A percentile compares a stretch with the other conserved stretches of the same genome.
These are phyloP conservation scores for Avena sativa DNA, from an alignment of 176 grass and related monocot species.

Conservation along the genomic window DNA sequence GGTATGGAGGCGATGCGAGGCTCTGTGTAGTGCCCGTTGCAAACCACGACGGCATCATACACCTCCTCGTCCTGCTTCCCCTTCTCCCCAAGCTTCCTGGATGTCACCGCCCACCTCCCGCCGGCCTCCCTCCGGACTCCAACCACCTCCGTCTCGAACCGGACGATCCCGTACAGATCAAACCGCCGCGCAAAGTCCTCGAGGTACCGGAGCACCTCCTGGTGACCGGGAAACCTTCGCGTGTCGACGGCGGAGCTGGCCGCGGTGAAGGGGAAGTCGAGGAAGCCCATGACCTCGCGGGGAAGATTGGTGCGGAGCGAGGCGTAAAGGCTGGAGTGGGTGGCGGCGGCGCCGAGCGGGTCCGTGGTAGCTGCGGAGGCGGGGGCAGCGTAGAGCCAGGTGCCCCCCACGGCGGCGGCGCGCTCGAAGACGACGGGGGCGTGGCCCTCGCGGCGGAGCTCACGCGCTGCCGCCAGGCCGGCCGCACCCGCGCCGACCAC, in stretches of 20 bases:
- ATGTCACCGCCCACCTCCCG: slow-evolving; percentile 68
- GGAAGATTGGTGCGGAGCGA: slow-evolving; percentile 91
- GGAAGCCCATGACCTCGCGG: slow-evolving; percentile 82
- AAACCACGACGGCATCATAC: slow-evolving; percentile 74
- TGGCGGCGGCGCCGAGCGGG: slow-evolving; percentile 58
- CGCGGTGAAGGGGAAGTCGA: slow-evolving; percentile 77
- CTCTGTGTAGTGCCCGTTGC: slow-evolving; percentile 72
- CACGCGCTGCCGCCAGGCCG: slow-evolving; percentile 58
- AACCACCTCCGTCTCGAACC: slow-evolving; percentile 73
- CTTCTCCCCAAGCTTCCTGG: slow-evolving; percentile 56
- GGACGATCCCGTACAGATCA: slow-evolving; percentile 53
- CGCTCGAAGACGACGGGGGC: slow-evolving; percentile 83
- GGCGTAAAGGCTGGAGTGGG: slow-evolving; percentile 83
- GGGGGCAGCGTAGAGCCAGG: slow-evolving; percentile 67
- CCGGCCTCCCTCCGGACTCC: slow-evolving; percentile 41
- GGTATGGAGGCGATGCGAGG: slow-evolving; percentile 64
- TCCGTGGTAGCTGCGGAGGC: slow-evolving; percentile 42
- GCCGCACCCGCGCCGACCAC: slow-evolving; percentile 75
- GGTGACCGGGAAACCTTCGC: slow-evolving; percentile 72
- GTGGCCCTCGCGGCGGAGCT: slow-evolving; percentile 80
- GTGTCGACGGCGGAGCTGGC: slow-evolving; percentile 40
- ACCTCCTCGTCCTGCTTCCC: slow-evolving; percentile 39
- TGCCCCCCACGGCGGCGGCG: slow-evolving; percentile 60
- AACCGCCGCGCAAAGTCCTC: slow-evolving; percentile 75
- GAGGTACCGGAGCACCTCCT: slow-evolving; percentile 85